Percentiles rank a stretch among this genome's conserved stretches.
These are phyloP conservation scores for Alternaria ethzedia DNA, from an alignment of 2,329 filamentous ascomycete species.

Conservation along the genomic window DNA sequence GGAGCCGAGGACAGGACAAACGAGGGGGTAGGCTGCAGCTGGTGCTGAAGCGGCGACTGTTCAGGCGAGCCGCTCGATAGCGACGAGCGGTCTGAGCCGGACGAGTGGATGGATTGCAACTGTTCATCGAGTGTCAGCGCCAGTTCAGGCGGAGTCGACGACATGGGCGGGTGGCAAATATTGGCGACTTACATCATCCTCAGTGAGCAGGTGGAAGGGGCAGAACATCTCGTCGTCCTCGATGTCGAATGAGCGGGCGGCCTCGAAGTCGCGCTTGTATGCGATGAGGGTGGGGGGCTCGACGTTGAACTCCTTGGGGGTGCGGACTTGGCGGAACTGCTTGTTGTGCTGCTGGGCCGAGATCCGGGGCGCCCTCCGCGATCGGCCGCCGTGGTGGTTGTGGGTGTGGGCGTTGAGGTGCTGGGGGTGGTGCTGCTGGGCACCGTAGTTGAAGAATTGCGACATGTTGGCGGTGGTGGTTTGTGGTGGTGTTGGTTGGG, in stretches of 20 bases:
- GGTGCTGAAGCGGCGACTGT: constrained; percentile 87
- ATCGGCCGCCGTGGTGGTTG: constrained; percentile 83
- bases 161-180: constrained; percentile 31
- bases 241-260: constrained; percentile 89
- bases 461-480: constrained; percentile 49
- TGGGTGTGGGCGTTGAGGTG: constrained; percentile 67
- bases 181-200: constrained; percentile 76
- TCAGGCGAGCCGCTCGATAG: constrained; percentile 93
- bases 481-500: constrained; percentile 22
- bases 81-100: constrained; percentile 89
- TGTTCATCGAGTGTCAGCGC: constrained; percentile 55
- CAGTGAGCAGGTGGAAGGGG: constrained; percentile 82
- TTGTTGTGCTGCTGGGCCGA: constrained; percentile 85
- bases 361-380: constrained; percentile 81
- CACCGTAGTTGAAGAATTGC: constrained; percentile 57
- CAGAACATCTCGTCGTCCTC: constrained; percentile 98
- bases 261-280: constrained; percentile 89
- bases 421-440: constrained; percentile 51
- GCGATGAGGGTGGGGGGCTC: constrained; percentile 77
- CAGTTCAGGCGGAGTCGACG: constrained; percentile 27
- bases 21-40: constrained; percentile 71
- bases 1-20: constrained; percentile 72
- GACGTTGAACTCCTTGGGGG: constrained; percentile 79
- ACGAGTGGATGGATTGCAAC: constrained; percentile 90
- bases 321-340: constrained; percentile 83